Percentiles rank a stretch among this genome's conserved stretches.
Conservation (phyloP, 805 yeast species). For the Teunomyces kruisii region DNA sequence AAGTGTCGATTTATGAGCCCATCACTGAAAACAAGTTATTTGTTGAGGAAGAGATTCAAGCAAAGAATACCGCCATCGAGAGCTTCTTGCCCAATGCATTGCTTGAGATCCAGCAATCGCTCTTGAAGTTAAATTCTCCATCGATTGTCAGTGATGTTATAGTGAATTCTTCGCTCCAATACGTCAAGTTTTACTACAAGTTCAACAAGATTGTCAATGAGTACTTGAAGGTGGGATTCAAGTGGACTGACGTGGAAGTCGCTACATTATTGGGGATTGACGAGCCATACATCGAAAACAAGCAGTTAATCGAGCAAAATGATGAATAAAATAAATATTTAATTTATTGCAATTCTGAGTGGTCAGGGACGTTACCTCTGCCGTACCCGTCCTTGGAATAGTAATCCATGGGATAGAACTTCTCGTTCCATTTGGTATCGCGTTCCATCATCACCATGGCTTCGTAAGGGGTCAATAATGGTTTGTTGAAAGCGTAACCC, state of each 20-base stretch:
- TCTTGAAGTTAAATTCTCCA: constrained; percentile 66
- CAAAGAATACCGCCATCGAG: constrained; percentile 47
- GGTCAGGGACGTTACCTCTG: constrained; percentile 49
- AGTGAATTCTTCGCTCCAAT: constrained; percentile 46
- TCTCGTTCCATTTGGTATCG: constrained; percentile 63
- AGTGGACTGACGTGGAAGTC: constrained; percentile 60
- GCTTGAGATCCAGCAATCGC: constrained; percentile 55
- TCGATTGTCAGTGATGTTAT: constrained; percentile 56
- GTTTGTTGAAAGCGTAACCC: constrained; percentile 96
- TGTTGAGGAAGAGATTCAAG: constrained; percentile 41
- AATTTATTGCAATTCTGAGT: neutral
- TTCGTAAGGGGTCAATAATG: constrained; percentile 92
- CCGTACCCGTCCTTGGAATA: constrained; percentile 90
- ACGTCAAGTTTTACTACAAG: constrained; percentile 48
- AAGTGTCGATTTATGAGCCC: constrained; percentile 64
- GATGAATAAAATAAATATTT: no score
- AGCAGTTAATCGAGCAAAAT: neutral
- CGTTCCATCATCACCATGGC: constrained; percentile 84
- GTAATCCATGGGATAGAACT: constrained; percentile 93
- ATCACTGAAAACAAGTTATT: constrained; percentile 61
- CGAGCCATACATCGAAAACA: constrained; percentile 26
- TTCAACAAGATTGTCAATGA: constrained; percentile 36
- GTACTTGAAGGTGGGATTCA: constrained; percentile 38
- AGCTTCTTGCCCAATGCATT: constrained; percentile 59
- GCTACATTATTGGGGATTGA: constrained; percentile 74